Evolutionary conservation across 352 stramenopile species (phyloP), one percentile per base, ranked within the genome.

Genomic region (Saprolegnia diclina): DNA sequence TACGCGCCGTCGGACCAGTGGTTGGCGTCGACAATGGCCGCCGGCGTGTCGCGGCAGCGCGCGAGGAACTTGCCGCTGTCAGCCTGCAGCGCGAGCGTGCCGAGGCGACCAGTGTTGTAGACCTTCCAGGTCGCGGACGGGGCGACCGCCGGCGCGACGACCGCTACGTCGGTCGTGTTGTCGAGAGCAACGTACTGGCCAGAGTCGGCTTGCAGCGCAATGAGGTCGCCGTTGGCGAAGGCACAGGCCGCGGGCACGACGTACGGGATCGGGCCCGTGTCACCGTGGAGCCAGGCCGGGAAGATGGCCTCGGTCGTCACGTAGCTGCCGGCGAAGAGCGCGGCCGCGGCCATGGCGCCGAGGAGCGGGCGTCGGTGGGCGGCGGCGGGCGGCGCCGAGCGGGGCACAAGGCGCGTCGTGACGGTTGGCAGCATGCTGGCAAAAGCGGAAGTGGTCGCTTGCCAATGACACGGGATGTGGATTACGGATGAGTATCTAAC

Each of bases 11-110:
- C 52, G 9, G 24, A 42, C 52, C 52, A 59, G 52, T 59, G 24
- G 24, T 59, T n/a, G 35, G 16, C 46, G 4, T 35, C 21, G 26
- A 38, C 18, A 5, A 42, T 42, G 3, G 59, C 59, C 4, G 18
- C 42, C 18, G 59, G 59, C 19, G 59, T 32, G 24, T 67, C 63
- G 42, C 22, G 19, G 46, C 59, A 67, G 22, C 59, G 32, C 19
- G 35, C 59, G 19, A 67, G 35, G 59, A 56, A 67, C 37, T 67
- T 67, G 59, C 59, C 59, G 16, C 16, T 35, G 59, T 62, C 59
- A 0, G 42, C 59, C 32, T 67, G 59, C 19, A 67, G 40, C 40
- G 59, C 59, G 18, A 66, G n/a, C 45, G 21, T 66, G 59, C 59
- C 59, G 18, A 22, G 21, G n/a, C 45, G 19, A 4, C 19, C 26